Evolutionary conservation across 306 rosid species (phyloP).

Genomic region (Gastrolobium bilobum): DNA sequence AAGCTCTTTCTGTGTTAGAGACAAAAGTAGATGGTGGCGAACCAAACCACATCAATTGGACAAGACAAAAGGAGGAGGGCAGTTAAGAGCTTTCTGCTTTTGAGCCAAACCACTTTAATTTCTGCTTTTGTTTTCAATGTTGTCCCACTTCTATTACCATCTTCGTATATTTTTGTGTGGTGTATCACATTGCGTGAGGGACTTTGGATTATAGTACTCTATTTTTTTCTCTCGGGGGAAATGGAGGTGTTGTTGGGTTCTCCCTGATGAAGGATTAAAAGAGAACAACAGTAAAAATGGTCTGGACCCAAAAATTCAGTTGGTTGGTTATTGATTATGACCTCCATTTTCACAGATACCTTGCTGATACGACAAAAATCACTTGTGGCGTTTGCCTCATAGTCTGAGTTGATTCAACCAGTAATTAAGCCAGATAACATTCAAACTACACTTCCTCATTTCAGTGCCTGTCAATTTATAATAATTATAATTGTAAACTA

Average conservation of each 20-base stretch:
- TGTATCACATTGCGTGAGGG: conserved; percentile 7
- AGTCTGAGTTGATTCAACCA: no score
- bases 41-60: conserved; percentile 21
- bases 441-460: no score
- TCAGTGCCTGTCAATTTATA: no score
- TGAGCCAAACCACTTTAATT: neutral
- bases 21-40: conserved; percentile 16
- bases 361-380: no score
- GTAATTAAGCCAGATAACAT: no score
- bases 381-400: no score
- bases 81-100: conserved; percentile 26
- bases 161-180: neutral
- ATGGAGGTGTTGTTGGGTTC: neutral
- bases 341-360: no score
- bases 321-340: no score
- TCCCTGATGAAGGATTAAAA: neutral
- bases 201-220: neutral
- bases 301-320: no score
- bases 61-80: conserved; percentile 10
- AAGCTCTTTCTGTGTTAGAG: conserved; percentile 39
- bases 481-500: no score
- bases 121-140: neutral
- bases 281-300: neutral
- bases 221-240: neutral
- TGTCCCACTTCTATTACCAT: neutral